Evolutionary conservation across 306 rosid species (phyloP).

Genomic region (Gynostemma pentaphyllum): DNA sequence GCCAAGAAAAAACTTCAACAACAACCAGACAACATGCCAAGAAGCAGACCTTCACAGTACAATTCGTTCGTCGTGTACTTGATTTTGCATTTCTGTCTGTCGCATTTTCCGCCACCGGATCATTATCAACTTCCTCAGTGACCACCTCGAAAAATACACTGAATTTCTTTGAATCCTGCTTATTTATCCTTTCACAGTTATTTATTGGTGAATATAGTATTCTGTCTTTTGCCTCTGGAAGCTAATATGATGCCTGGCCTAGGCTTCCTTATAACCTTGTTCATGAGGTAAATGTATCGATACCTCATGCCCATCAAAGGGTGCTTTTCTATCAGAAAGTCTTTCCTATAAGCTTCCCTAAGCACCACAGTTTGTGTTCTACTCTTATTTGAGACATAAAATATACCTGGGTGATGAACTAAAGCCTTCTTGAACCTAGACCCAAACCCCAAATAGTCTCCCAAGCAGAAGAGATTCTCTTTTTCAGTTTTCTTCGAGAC

Average conservation of each 20-base stretch:
- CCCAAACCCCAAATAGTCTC: slow-evolving; percentile 68
- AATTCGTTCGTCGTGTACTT: not conserved
- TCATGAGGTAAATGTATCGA: slow-evolving; percentile 60
- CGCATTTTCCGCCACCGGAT: not conserved
- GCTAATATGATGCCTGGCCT: slow-evolving; percentile 12
- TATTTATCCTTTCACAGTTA: not conserved
- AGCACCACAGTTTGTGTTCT: slow-evolving; percentile 70
- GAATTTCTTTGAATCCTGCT: not conserved
- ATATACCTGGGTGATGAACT: slow-evolving; percentile 75
- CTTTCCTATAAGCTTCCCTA: slow-evolving; percentile 70
- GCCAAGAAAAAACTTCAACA: not conserved
- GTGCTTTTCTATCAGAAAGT: slow-evolving; percentile 52
- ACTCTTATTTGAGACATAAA: slow-evolving; percentile 66
- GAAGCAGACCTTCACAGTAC: not conserved
- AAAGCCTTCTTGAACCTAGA: slow-evolving; percentile 55
- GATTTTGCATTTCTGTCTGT: not conserved
- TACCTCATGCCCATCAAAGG: slow-evolving; percentile 60
- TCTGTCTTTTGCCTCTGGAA: not conserved
- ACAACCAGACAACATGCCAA: not conserved
- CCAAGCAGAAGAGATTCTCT: slow-evolving; percentile 36
- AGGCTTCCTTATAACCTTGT: slow-evolving; percentile 20
- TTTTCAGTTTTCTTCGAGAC: slow-evolving; percentile 73
- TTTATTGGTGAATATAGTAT: not conserved
- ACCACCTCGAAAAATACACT: not conserved
- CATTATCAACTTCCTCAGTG: not conserved